These are phyloP conservation scores for Tephrocybe sp. DNA, from an alignment of 768 basidiomycete genomes.

Conservation along the genomic window DNA sequence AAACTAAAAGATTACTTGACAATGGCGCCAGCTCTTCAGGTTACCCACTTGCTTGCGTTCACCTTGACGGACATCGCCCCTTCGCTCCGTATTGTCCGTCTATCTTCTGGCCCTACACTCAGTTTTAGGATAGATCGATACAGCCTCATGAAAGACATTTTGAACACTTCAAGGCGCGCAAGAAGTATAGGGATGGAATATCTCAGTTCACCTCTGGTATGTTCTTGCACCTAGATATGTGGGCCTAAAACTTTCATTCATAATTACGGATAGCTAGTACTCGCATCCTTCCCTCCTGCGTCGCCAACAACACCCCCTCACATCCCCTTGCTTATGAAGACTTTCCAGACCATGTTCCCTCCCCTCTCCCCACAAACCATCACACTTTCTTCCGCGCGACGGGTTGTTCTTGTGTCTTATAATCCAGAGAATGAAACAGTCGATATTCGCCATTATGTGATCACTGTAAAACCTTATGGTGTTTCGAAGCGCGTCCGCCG, in stretches of 20 bases:
- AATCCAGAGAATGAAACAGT: constrained; percentile 82
- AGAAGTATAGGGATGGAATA: constrained; percentile 85
- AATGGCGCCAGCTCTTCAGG: constrained; percentile 85
- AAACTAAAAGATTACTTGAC: constrained; percentile 93
- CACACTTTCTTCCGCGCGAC: constrained; percentile 83
- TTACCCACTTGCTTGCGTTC: constrained; percentile 91
- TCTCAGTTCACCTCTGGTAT: constrained; percentile 85
- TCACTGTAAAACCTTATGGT: constrained; percentile 92
- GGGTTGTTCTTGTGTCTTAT: constrained; percentile 92
- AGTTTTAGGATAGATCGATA: constrained; percentile 93
- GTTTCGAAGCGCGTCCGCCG: constrained; percentile 89
- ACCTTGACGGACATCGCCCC: constrained; percentile 84
- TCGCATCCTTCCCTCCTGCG: constrained; percentile 81
- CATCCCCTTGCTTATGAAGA: constrained; percentile 88
- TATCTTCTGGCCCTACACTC: constrained; percentile 90
- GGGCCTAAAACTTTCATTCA: neutral
- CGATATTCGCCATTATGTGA: constrained; percentile 92
- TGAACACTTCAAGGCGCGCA: constrained; percentile 61
- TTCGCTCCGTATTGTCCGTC: constrained; percentile 79
- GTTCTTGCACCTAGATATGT: constrained; percentile 23
- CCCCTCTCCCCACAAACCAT: constrained; percentile 82
- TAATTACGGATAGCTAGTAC: constrained; percentile 64
- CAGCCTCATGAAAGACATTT: constrained; percentile 82
- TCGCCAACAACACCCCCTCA: constrained; percentile 77
- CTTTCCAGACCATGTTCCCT: constrained; percentile 95